Conservation (phyloP, 2,329 filamentous ascomycete species). For the Hymenoscyphus fraxineus region DNA sequence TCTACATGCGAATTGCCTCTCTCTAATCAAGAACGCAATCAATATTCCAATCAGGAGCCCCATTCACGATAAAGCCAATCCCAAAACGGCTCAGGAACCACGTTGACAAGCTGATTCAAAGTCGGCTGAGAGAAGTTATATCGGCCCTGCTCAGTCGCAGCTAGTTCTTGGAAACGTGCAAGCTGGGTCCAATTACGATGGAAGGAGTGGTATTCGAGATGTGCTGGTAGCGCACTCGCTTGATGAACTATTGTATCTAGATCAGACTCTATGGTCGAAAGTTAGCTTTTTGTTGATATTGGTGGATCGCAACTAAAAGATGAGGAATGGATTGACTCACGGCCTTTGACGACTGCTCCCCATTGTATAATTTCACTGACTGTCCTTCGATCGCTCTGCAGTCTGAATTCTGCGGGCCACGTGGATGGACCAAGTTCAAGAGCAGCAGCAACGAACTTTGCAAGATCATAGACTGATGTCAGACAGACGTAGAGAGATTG, state of each 20-base stretch:
- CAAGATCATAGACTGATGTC: conserved; percentile 68
- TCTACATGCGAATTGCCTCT: too few relatives aligned
- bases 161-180: conserved; percentile 55
- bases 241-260: conserved; percentile 18
- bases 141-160: conserved; percentile 64
- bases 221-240: conserved; percentile 19
- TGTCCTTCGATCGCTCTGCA: conserved; percentile 63
- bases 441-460: conserved; percentile 66
- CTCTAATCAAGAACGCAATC: neutral
- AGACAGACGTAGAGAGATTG: conserved; percentile 56
- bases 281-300: neutral
- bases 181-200: conserved; percentile 46
- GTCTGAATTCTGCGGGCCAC: conserved; percentile 67
- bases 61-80: conserved; percentile 52
- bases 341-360: conserved; percentile 47
- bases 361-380: conserved; percentile 55
- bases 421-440: conserved; percentile 55
- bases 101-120: conserved; percentile 50
- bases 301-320: neutral
- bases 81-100: conserved; percentile 49
- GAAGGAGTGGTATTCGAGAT: conserved; percentile 20
- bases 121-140: conserved; percentile 62
- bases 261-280: conserved; percentile 11
- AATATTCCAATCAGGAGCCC: conserved; percentile 28
- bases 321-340: conserved; percentile 34